Base-by-base conservation (phyloP, 2,329 filamentous ascomycete species). In the Periconia macrospinosa region DNA sequence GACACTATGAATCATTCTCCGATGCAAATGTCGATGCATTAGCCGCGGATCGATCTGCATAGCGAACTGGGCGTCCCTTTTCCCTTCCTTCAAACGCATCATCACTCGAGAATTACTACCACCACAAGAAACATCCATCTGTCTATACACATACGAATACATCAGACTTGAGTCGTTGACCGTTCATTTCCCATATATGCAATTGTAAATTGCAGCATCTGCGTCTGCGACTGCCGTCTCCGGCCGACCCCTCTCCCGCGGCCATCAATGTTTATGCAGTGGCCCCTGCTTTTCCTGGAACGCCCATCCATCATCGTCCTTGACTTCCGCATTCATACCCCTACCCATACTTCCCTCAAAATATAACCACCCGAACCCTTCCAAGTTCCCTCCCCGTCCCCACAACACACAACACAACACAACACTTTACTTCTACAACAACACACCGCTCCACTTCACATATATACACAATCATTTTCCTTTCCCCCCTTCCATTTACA, bases 361-460 rank as follows among this genome's bases (percentile, higher is more conserved):
- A 37, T 37, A 37, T 37, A 37, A 37, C 33, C 11, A 14, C 17
- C 43, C 13, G 30, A n/a, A n/a, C 23, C 11, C 23, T 54, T 56
- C 53, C n/a, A n/a, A n/a, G n/a, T n/a, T n/a, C n/a, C n/a, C n/a
- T n/a, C n/a, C n/a, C n/a, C n/a, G n/a, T n/a, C 45, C 55, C 52
- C 50, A 57, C 59, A 60, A 52, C 52, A 55, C 44, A 46, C 48
- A 49, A 30, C 41, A 53, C 54, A 59, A 50, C 55, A 35, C 27
- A n/a, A n/a, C n/a, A n/a, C n/a, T n/a, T n/a, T 43, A 58, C 50
- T 56, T 33, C 35, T 41, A 27, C 33, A 50, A 33, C 41, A 48
- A 46, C 30, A 47, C 49, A 18, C 52, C 42, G 43, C 49, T n/a
- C 41, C 40, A 20, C 40, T 27, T 44, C 42, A 44, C 48, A 33